Evolutionary conservation across 2,329 filamentous ascomycete species (phyloP).

Genomic region (Penicillium rolfsii): DNA sequence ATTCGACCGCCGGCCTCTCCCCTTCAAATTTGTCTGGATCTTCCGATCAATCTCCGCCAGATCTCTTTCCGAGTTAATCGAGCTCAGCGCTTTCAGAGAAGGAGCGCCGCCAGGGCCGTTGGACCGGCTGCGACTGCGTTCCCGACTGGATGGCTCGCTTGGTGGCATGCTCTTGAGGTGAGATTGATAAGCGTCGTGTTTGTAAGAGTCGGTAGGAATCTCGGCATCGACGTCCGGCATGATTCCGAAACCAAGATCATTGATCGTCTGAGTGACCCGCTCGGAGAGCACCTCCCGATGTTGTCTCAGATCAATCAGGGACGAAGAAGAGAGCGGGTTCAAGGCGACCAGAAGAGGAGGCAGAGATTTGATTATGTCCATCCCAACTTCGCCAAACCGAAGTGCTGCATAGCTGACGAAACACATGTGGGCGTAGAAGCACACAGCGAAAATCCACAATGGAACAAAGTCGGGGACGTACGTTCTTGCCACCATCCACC

Average conservation of each 20-base stretch:
- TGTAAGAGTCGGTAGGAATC: conserved; percentile 60
- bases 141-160: conserved; percentile 59
- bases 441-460: conserved; percentile 71
- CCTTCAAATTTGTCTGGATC: conserved; percentile 75
- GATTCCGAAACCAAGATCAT: conserved; percentile 88
- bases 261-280: conserved; percentile 85
- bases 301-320: conserved; percentile 72
- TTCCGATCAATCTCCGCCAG: conserved; percentile 80
- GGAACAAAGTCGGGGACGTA: conserved; percentile 76
- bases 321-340: conserved; percentile 78
- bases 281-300: conserved; percentile 72
- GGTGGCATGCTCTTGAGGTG: conserved; percentile 34
- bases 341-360: conserved; percentile 82
- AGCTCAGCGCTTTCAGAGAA: conserved; percentile 69
- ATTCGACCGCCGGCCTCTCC: conserved; percentile 56
- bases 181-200: conserved; percentile 28
- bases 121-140: conserved; percentile 68
- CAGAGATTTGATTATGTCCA: conserved; percentile 95
- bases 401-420: conserved; percentile 86
- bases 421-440: conserved; percentile 77
- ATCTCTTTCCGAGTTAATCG: conserved; percentile 65
- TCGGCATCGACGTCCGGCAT: conserved; percentile 85
- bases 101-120: conserved; percentile 57
- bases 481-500: conserved; percentile 26
- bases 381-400: conserved; percentile 89